Evolutionary conservation across 306 rosid species (phyloP).

Genomic region (Dalbergia cochinchinensis): DNA sequence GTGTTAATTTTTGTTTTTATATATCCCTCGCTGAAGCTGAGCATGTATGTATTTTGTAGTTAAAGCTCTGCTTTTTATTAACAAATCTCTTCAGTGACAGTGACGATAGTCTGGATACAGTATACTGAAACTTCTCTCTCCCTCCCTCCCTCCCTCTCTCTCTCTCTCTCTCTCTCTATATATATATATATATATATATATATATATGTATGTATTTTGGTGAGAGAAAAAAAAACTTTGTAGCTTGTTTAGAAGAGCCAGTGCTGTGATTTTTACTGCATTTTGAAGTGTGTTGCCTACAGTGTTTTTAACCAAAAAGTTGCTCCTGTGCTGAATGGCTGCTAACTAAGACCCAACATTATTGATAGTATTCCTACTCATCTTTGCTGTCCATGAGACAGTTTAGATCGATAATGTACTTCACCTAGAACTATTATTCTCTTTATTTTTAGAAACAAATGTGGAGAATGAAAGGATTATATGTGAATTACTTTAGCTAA

Average conservation of each 20-base stretch:
- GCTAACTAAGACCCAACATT: not conserved
- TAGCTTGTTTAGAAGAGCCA: not conserved
- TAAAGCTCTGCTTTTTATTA: constrained; percentile 18
- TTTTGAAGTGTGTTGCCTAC: constrained; percentile 4
- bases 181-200: not conserved
- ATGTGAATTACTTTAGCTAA: constrained; percentile 7
- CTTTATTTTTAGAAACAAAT: not conserved
- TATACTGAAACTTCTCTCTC: not conserved
- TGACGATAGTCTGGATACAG: not conserved
- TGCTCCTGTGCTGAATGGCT: constrained; percentile 1
- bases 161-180: not conserved
- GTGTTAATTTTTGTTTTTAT: constrained; percentile 7
- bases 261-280: constrained; percentile 33
- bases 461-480: constrained; percentile 27
- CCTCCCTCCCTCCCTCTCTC: not conserved
- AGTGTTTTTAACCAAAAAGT: constrained; percentile 25
- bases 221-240: not conserved
- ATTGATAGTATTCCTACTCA: not conserved
- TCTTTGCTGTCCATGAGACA: not conserved
- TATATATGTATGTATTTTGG: constrained; percentile 13
- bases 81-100: constrained; percentile 14
- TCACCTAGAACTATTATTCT: not conserved
- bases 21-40: constrained; percentile 9
- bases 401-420: constrained; percentile 22
- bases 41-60: not conserved